A percentile compares a stretch with the other conserved stretches of the same genome.
These are phyloP conservation scores for Epicoccum sorghinum DNA, from an alignment of 2,329 filamentous ascomycete genomes.

Conservation along the genomic window DNA sequence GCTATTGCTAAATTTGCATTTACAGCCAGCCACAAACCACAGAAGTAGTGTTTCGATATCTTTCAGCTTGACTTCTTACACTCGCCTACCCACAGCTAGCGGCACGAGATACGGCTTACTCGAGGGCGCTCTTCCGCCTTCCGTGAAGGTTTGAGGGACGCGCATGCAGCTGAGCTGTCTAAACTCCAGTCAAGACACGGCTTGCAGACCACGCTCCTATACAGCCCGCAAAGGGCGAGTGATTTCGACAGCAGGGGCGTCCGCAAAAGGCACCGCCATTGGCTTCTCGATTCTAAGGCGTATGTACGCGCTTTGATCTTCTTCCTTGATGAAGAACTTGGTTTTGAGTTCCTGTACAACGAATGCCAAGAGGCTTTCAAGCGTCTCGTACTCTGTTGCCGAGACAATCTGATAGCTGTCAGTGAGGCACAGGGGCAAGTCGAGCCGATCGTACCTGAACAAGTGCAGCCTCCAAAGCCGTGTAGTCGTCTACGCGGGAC, in stretches of 20 bases:
- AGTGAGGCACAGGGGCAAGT: slow-evolving; percentile 1
- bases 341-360: slow-evolving; percentile 51
- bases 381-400: slow-evolving; percentile 53
- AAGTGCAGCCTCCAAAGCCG: slow-evolving; percentile 63
- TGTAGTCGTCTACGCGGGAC: slow-evolving; percentile 58
- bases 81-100: slow-evolving; percentile 12
- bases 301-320: slow-evolving; percentile 57
- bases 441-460: slow-evolving; percentile 60
- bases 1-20: slow-evolving; percentile 1
- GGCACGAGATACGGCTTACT: slow-evolving; percentile 10
- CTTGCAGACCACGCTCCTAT: background rate
- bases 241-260: slow-evolving; percentile 72
- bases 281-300: slow-evolving; percentile 73
- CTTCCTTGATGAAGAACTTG: slow-evolving; percentile 42
- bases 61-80: background rate
- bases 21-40: slow-evolving; percentile 11
- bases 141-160: background rate
- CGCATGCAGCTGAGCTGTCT: slow-evolving; percentile 3
- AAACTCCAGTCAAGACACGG: background rate
- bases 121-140: slow-evolving; percentile 1
- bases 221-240: slow-evolving; percentile 28
- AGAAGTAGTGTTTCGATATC: slow-evolving; percentile 10
- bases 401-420: slow-evolving; percentile 47
- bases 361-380: slow-evolving; percentile 52
- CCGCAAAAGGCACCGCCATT: slow-evolving; percentile 73